Percentiles rank a stretch among this genome's conserved stretches.
These are phyloP conservation scores for Cladobotryum protrusum DNA, from an alignment of 2,329 filamentous ascomycete genomes.

Conservation along the genomic window DNA sequence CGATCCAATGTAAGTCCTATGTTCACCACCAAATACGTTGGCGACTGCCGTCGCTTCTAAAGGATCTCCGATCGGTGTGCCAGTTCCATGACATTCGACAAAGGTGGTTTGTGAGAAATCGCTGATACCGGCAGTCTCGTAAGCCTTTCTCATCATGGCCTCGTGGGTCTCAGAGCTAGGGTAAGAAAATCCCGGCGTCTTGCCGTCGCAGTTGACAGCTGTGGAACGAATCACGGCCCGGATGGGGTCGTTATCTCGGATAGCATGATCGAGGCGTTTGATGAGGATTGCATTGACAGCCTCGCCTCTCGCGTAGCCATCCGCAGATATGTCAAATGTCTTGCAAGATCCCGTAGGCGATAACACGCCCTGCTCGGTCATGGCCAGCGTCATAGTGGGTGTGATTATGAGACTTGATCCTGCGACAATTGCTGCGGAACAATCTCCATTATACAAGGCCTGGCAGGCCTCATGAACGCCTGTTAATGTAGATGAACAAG, in stretches of 20 bases:
- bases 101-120: constrained; percentile 23
- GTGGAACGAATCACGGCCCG: constrained; percentile 33
- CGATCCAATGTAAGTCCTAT: constrained; percentile 23
- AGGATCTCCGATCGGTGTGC: constrained; percentile 32
- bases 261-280: constrained; percentile 40
- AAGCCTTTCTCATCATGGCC: constrained; percentile 25
- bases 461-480: constrained; percentile 32
- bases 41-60: constrained; percentile 30
- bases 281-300: constrained; percentile 38
- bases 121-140: constrained; percentile 22
- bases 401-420: constrained; percentile 26
- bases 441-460: constrained; percentile 20
- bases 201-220: constrained; percentile 37
- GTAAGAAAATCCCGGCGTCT: constrained; percentile 31
- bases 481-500: constrained; percentile 31
- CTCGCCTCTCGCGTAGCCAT: constrained; percentile 48
- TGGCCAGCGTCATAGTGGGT: constrained; percentile 19
- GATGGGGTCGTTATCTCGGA: constrained; percentile 40
- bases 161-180: constrained; percentile 31
- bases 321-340: constrained; percentile 37
- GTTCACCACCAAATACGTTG: constrained; percentile 19
- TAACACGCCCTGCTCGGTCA: constrained; percentile 31
- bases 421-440: constrained; percentile 22
- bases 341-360: constrained; percentile 26
- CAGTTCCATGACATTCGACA: constrained; percentile 36